A percentile compares a stretch with the other conserved stretches of the same genome.
Conservation (phyloP, 2,329 filamentous ascomycete species). For the Thielaviopsis populi region DNA sequence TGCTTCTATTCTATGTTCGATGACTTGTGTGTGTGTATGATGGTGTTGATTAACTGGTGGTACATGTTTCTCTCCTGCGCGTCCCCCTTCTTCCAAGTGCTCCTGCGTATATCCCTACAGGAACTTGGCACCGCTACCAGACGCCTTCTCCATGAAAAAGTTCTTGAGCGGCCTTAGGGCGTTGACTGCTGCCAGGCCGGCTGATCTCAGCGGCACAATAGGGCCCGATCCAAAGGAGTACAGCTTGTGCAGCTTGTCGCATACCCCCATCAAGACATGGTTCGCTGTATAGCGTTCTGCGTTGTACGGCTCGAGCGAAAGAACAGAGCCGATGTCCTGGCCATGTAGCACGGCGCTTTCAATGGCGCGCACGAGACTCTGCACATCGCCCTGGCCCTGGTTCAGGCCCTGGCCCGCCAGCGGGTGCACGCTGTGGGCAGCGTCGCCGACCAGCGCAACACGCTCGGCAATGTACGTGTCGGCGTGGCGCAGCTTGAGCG, state of each 20-base stretch:
- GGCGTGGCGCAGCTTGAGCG: conserved; percentile 81
- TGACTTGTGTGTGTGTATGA: background rate
- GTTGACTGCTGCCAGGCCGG: conserved; percentile 65
- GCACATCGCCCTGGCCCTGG: conserved; percentile 78
- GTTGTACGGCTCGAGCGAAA: conserved; percentile 70
- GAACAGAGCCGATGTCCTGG: conserved; percentile 66
- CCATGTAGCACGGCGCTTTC: conserved; percentile 65
- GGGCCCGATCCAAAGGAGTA: conserved; percentile 72
- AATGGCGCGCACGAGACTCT: conserved; percentile 60
- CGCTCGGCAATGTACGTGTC: conserved; percentile 82
- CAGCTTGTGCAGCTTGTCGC: conserved; percentile 83
- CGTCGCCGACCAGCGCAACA: conserved; percentile 84
- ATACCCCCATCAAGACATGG: conserved; percentile 60
- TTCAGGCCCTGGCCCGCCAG: conserved; percentile 91
- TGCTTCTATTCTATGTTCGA: background rate
- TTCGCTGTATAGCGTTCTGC: conserved; percentile 71
- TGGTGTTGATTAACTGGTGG: background rate
- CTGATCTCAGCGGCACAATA: conserved; percentile 61
- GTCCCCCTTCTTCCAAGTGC: background rate
- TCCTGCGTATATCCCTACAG: conserved; percentile 19
- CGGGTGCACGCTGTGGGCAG: conserved; percentile 88
- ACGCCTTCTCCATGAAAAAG: conserved; percentile 67
- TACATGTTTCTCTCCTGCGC: background rate
- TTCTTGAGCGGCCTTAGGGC: conserved; percentile 60
- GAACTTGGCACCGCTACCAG: conserved; percentile 38